A percentile compares a stretch with the other conserved stretches of the same genome.
Evolutionary conservation across 352 stramenopile species (phyloP).

Genomic region (Phytopythium delawarense): DNA sequence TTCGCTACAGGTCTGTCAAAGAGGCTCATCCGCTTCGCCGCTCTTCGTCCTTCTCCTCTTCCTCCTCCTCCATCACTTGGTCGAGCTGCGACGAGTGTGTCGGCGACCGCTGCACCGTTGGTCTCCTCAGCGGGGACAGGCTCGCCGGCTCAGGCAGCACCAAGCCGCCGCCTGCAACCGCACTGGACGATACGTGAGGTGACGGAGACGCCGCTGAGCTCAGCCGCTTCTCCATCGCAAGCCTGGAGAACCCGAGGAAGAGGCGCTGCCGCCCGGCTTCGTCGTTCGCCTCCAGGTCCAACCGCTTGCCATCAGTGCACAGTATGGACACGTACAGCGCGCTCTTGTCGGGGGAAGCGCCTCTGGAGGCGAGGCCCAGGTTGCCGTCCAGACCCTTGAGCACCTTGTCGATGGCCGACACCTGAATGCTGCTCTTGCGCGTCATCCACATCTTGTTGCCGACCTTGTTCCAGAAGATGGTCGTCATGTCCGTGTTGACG

Average conservation of each 20-base stretch:
- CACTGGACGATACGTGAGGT: neutral
- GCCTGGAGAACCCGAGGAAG: constrained; percentile 43
- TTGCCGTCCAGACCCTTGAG: constrained; percentile 40
- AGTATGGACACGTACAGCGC: constrained; percentile 42
- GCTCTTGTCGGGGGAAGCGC: constrained; percentile 23
- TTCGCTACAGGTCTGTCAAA: neutral
- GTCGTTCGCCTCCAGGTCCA: constrained; percentile 53
- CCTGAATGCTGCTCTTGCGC: constrained; percentile 48
- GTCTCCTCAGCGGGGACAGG: neutral
- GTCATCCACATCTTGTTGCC: constrained; percentile 36
- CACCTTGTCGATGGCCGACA: constrained; percentile 38
- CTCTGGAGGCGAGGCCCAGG: constrained; percentile 17
- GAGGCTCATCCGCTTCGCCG: neutral
- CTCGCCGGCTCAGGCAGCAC: neutral
- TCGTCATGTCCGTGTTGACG: constrained; percentile 41
- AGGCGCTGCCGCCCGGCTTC: constrained; percentile 39
- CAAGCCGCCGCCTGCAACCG: neutral
- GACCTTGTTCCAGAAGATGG: constrained; percentile 53
- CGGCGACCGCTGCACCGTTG: neutral
- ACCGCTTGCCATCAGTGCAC: constrained; percentile 37
- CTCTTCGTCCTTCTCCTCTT: constrained; percentile 5
- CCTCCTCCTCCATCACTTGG: constrained; percentile 3
- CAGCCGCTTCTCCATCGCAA: constrained; percentile 36
- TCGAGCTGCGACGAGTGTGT: constrained; percentile 1
- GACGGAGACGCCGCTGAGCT: neutral